Evolutionary conservation across 768 basidiomycete genomes (phyloP).

Genomic region (Naganishia vaughanmartiniae): DNA sequence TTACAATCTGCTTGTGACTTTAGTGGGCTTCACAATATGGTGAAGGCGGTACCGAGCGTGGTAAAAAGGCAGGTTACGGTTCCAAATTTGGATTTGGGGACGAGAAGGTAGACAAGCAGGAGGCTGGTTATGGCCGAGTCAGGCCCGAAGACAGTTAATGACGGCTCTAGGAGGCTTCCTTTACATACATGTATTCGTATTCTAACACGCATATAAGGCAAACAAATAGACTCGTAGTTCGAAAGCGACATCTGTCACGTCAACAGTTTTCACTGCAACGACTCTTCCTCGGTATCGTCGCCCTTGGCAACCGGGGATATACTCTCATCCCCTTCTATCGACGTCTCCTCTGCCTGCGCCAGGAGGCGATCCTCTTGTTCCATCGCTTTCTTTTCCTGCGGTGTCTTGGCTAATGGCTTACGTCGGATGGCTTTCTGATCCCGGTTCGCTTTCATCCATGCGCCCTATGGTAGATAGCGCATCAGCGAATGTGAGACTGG

Average conservation of each 20-base stretch:
- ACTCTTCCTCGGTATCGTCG: neutral
- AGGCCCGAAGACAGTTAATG: conserved; percentile 26
- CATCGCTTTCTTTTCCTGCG: conserved; percentile 18
- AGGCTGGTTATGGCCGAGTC: conserved; percentile 41
- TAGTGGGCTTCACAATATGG: conserved; percentile 95
- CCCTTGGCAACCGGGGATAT: neutral
- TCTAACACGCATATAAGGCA: too few relatives aligned
- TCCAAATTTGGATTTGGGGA: conserved; percentile 75
- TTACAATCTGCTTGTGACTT: neutral
- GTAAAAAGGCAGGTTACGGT: conserved; percentile 76
- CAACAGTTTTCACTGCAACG: neutral
- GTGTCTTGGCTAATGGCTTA: conserved; percentile 31
- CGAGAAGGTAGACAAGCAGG: conserved; percentile 30
- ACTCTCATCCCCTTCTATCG: neutral
- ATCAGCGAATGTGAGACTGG: neutral
- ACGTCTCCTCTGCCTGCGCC: neutral
- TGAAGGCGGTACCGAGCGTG: conserved; percentile 70
- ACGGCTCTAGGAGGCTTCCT: neutral
- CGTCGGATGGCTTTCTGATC: conserved; percentile 48
- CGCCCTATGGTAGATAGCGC: conserved; percentile 38
- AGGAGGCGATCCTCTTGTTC: neutral
- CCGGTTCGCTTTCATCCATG: conserved; percentile 49
- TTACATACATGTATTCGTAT: neutral
- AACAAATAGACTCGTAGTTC: too few relatives aligned
- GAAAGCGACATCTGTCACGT: too few relatives aligned